Evolutionary conservation across 177 flowering plant genomes (phyloP).

Genomic region (Tripterygium wilfordii): DNA sequence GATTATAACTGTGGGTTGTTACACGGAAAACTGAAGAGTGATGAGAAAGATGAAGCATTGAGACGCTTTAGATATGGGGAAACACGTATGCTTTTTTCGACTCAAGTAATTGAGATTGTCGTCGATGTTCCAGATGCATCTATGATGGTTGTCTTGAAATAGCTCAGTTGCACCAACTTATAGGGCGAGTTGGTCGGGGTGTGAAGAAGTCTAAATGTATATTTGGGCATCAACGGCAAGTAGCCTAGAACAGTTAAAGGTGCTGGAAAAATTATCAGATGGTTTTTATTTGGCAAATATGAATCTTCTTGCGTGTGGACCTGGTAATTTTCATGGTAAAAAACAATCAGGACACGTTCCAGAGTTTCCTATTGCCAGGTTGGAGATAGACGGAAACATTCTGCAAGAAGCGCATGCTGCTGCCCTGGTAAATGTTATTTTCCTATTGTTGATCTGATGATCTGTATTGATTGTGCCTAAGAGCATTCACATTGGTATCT

Average conservation of each 20-base stretch:
- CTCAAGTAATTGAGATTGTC: constrained; percentile 92
- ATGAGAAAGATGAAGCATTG: constrained; percentile 77
- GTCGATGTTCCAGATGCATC: constrained; percentile 98
- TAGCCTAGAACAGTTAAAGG: constrained; percentile 62
- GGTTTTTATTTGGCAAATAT: constrained; percentile 82
- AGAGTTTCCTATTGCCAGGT: constrained; percentile 83
- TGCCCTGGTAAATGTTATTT: constrained; percentile 58
- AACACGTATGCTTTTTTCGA: constrained; percentile 68
- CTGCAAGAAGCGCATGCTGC: constrained; percentile 87
- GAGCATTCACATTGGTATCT: too few species aligned
- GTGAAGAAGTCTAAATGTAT: constrained; percentile 66
- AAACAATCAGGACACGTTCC: constrained; percentile 98
- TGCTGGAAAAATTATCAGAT: constrained; percentile 73
- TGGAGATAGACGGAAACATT: constrained; percentile 85
- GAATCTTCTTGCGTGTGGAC: constrained; percentile 85
- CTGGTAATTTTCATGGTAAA: constrained; percentile 93
- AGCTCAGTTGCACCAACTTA: constrained; percentile 89
- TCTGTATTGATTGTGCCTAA: too few species aligned
- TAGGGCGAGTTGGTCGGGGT: constrained; percentile 97
- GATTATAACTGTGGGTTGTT: constrained; percentile 67
- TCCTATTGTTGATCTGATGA: not conserved
- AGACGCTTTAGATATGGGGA: constrained; percentile 66
- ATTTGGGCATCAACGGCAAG: constrained; percentile 41
- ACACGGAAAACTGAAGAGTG: constrained; percentile 86
- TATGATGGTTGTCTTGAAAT: constrained; percentile 96